Evolutionary conservation across 2,329 filamentous ascomycete genomes (phyloP), one percentile per base, ranked within the genome.

Genomic region (Arthrobotrys entomopaga): DNA sequence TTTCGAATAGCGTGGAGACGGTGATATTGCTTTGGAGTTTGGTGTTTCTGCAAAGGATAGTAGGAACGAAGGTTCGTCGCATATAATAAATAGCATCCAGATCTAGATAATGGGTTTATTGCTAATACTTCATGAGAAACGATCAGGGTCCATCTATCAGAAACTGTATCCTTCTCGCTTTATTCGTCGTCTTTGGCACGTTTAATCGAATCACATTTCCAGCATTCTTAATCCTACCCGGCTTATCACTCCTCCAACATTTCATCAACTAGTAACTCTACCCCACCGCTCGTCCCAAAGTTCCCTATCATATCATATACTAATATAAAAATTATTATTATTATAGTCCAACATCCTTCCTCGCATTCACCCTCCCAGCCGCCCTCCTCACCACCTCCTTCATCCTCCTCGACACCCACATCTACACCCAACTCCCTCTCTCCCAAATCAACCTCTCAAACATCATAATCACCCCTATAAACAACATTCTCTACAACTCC

Each of bases 121-220:
- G 34, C 66, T 75, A 60, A 72, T 57, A 15, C 11, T 40, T 16
- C 24, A 34, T 24, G 53, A n/a, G 6, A 53, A n/a, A n/a, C 7
- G 16, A n/a, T 42, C 58, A 66, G 63, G 63, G 50, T 26, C 49
- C 73, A 24, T 67, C 66, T 48, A 52, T 70, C 46, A 65, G 70
- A 38, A 75, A 70, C 48, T 93, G 91, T 69, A 86, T 88, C 46
- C 85, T 95, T 48, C 87, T 99, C 46, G 92, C 92, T 29, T 88
- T 93, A 75, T 87, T 97, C 64, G 85, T 87, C 60, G 90, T 97
- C 13, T 91, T 95, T 79, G 95, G 95, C 57, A 84, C 94, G 70
- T 99, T 99, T 83, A 99, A 98, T 82, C 89, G 95, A 77, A 97
- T 98, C 79, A 99, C 95, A 8, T 98, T 98, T 81, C 94, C 94